Percentiles rank a stretch among this genome's conserved stretches.
phyloP scores from a whole-genome alignment of 352 stramenopile species.

The Phytophthora colocasiae region DNA sequence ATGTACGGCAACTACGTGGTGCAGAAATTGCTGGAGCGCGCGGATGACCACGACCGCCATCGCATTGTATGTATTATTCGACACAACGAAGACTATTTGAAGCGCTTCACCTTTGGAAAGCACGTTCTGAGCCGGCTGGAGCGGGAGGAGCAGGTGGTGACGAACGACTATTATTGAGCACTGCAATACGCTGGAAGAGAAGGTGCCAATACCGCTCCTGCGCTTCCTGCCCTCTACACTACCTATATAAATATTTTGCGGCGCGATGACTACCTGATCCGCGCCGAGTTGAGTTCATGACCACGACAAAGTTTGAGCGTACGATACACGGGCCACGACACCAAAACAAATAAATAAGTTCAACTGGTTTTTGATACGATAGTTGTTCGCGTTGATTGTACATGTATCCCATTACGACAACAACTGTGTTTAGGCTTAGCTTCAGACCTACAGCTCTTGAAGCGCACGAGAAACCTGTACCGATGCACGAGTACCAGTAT shows the following conservation, averaged over 20 bases:
- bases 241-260: conserved; percentile 58
- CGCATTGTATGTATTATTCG: conserved; percentile 92
- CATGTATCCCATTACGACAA: not conserved
- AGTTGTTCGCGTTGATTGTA: not conserved
- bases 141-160: conserved; percentile 32
- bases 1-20: conserved; percentile 98
- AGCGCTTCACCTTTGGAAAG: conserved; percentile 93
- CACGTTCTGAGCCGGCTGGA: conserved; percentile 87
- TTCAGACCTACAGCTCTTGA: conserved; percentile 17
- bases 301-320: conserved; percentile 39
- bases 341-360: conserved; percentile 41
- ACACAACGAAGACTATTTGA: conserved; percentile 91
- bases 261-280: conserved; percentile 29
- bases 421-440: not conserved
- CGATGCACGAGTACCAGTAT: conserved; percentile 78
- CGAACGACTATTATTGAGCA: conserved; percentile 43
- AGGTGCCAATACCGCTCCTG: conserved; percentile 35
- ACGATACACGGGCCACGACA: conserved; percentile 42
- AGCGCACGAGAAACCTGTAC: conserved; percentile 59
- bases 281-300: conserved; percentile 39
- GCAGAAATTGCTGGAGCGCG: conserved; percentile 95
- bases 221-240: conserved; percentile 37
- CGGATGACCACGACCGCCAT: conserved; percentile 83
- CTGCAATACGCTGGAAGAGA: conserved; percentile 17
- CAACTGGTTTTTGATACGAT: conserved; percentile 26